Evolutionary conservation across 176 grass and related monocot genomes (phyloP), one percentile per base, ranked within the genome.

Genomic region (Juncus inflexus): DNA sequence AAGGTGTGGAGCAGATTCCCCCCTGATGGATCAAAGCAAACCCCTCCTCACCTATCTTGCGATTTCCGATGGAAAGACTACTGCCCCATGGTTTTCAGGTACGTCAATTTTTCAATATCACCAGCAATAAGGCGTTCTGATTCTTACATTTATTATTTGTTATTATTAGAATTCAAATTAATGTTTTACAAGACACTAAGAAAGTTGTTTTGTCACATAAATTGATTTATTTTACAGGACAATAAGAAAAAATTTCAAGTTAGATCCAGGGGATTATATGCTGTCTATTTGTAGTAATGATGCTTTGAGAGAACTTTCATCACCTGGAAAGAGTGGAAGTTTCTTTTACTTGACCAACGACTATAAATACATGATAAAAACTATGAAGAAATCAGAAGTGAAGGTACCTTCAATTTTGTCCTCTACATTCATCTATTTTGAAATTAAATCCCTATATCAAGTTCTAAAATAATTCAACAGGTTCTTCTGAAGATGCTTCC

Each of bases 311-410:
- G 94, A 92, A 64, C 85, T 99, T 15, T 99, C 85, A 4, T 99
- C 94, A 40, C 94, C 94, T 40, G 94, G 94, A 58, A 99, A 99
- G 83, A 99, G 94, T 57, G 94, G 4, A 28, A 28, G 19, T 28
- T 28, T 28, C 19, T 28, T 28, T 28, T 28, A 28, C 19, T 28
- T 28, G 19, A 99, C 94, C 42, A 84, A 85, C 0, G 94, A 99
- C 54, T 88, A 92, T 63, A 81, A 73, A 52, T 99, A 99, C 72
- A 92, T 99, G 94, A 92, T 99, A 53, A 92, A 99, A 73, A 99
- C 94, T 13, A 83, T 99, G 88, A 99, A 92, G 83, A 99, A 99
- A 71, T 77, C 88, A n/a, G 94, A 99, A 99, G 94, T 99, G 57
- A 99, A 99, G 86, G 94, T 99, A 73, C 19, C 19, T 1, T 28